Percentiles rank a stretch among this genome's conserved stretches.
Evolutionary conservation across 2,329 filamentous ascomycete species (phyloP).

Genomic region (Gnomoniopsis sp.): DNA sequence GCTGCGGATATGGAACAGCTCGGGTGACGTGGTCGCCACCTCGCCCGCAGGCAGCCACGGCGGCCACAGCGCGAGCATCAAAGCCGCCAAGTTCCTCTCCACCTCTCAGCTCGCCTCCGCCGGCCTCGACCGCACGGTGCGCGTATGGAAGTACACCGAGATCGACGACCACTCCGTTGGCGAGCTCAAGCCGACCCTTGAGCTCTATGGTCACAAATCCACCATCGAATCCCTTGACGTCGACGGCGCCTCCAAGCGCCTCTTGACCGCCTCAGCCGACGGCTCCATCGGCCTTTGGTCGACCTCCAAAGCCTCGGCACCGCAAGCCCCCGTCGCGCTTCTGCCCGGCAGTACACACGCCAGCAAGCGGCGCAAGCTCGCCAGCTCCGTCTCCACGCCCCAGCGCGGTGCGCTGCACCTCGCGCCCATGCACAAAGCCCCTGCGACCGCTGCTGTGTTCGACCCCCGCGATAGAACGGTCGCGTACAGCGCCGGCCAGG

Average conservation of each 20-base stretch:
- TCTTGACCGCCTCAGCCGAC: constrained; percentile 84
- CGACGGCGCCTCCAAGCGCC: constrained; percentile 67
- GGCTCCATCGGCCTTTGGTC: constrained; percentile 87
- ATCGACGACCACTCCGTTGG: constrained; percentile 56
- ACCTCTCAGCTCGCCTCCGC: constrained; percentile 76
- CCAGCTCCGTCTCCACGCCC: constrained; percentile 45
- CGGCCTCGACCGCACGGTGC: constrained; percentile 78
- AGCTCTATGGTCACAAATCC: constrained; percentile 50
- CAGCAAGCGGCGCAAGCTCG: constrained; percentile 73
- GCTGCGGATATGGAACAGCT: constrained; percentile 84
- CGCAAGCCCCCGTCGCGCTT: constrained; percentile 66
- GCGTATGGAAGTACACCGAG: constrained; percentile 86
- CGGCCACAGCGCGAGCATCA: constrained; percentile 74
- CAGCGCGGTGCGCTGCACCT: constrained; percentile 78
- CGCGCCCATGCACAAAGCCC: constrained; percentile 66
- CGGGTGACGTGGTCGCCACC: constrained; percentile 78
- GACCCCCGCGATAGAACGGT: constrained; percentile 82
- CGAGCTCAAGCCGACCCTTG: constrained; percentile 67
- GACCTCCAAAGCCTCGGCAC: constrained; percentile 70
- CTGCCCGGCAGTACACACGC: constrained; percentile 61
- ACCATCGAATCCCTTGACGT: constrained; percentile 67
- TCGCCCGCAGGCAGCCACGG: constrained; percentile 64
- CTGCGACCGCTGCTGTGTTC: constrained; percentile 79
- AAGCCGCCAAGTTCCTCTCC: constrained; percentile 80
- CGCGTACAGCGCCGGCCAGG: constrained; percentile 86